These are phyloP conservation scores for Rhizoclosmatium globosum DNA, from an alignment of 192 early-diverging fungal genomes.

Conservation along the genomic window DNA sequence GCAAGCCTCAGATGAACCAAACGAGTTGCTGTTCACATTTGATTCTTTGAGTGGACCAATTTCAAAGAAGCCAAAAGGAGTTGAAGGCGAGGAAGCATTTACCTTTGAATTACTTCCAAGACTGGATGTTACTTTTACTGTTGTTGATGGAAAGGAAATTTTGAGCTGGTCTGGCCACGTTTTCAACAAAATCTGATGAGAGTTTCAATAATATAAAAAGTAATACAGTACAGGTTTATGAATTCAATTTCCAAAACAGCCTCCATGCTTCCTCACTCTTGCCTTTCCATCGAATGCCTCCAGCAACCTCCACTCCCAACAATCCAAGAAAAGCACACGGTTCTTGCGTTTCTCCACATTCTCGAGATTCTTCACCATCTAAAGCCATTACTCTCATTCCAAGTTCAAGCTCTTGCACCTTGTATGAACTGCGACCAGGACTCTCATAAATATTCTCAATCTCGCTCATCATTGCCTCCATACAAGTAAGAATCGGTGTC, in stretches of 20 bases:
- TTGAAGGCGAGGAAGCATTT: neutral
- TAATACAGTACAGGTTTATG: neutral
- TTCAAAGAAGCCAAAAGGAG: neutral
- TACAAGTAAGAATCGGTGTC: constrained; percentile 3
- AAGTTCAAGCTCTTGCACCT: constrained; percentile 5
- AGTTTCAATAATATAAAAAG: neutral
- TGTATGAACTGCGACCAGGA: neutral
- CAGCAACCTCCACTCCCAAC: constrained; percentile 8
- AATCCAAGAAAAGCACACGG: neutral
- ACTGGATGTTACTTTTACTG: neutral
- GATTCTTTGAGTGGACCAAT: neutral
- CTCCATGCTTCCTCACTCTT: neutral
- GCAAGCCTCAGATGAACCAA: neutral
- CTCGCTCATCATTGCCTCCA: neutral
- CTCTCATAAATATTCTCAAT: neutral
- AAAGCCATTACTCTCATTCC: neutral
- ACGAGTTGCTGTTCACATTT: neutral
- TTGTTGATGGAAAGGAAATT: neutral
- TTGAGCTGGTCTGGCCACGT: neutral
- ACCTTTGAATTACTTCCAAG: neutral
- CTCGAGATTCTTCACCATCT: neutral
- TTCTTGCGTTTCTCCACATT: neutral
- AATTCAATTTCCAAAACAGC: constrained; percentile 2
- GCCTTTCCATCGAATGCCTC: neutral
- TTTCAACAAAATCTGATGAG: neutral